Conservation (phyloP, 805 yeast genomes). For the Ogataea angusta region DNA sequence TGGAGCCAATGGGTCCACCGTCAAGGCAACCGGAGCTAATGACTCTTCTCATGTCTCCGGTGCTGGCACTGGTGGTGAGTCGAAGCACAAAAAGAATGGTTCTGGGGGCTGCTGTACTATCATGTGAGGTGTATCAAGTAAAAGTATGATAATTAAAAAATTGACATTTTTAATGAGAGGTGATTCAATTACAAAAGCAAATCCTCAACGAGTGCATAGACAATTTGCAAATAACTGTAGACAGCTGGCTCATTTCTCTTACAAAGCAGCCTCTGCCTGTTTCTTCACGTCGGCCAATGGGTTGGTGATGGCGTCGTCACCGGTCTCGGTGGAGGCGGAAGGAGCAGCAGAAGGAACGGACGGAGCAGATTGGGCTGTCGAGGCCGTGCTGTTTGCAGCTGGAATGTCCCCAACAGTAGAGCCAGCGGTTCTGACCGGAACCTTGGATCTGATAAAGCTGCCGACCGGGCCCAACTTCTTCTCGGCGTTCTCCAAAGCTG, state of each 20-base stretch:
- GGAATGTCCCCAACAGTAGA: conserved; percentile 50
- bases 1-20: conserved; percentile 1
- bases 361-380: conserved; percentile 10
- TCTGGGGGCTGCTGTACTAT: conserved; percentile 36
- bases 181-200: neutral
- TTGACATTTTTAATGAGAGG: neutral
- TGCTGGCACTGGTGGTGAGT: conserved; percentile 15
- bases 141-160: neutral
- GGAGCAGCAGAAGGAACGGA: conserved; percentile 5
- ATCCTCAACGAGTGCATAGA: no score
- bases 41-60: conserved; percentile 8
- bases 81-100: conserved; percentile 10
- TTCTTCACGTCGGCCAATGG: conserved; percentile 8
- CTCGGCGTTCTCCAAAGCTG: conserved; percentile 55
- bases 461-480: conserved; percentile 68
- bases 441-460: conserved; percentile 50
- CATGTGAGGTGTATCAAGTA: conserved; percentile 19
- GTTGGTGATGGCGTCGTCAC: conserved; percentile 9
- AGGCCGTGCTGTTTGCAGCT: conserved; percentile 7
- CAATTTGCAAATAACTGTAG: no score
- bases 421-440: conserved; percentile 68
- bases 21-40: conserved; percentile 1
- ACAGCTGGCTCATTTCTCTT: neutral
- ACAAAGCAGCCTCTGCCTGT: conserved; percentile 13
- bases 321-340: conserved; percentile 4